phyloP scores from a whole-genome alignment of 441 rosid genomes.

The Erodium texanum region DNA sequence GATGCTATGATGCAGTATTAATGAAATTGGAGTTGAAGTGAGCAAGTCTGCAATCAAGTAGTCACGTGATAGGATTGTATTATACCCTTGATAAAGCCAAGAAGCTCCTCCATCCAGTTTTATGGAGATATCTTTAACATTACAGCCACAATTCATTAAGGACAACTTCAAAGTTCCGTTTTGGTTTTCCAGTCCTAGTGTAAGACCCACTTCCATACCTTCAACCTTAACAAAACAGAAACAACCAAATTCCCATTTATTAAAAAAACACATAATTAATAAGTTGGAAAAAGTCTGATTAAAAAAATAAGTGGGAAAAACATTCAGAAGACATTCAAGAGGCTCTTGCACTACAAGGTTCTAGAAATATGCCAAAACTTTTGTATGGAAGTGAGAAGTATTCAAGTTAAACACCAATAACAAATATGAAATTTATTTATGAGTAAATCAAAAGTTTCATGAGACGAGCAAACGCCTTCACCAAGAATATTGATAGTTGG shows the following conservation, averaged over 20 bases:
- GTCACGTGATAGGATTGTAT: constrained; percentile 16
- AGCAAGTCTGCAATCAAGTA: background rate
- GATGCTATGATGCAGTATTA: too few relatives aligned
- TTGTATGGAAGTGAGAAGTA: background rate
- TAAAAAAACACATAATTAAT: background rate
- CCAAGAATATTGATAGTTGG: background rate
- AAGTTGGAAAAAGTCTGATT: background rate
- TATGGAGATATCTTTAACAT: constrained; percentile 46
- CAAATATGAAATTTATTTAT: background rate
- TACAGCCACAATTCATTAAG: constrained; percentile 39
- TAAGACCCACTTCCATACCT: constrained; percentile 46
- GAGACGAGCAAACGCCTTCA: background rate
- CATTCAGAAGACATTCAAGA: background rate
- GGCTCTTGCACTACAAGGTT: background rate
- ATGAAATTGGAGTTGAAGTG: background rate
- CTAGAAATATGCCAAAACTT: background rate
- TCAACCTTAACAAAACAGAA: constrained; percentile 43
- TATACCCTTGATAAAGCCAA: constrained; percentile 80
- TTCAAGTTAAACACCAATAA: background rate
- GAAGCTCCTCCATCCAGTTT: constrained; percentile 70
- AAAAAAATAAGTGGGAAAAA: background rate
- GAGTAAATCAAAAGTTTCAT: background rate
- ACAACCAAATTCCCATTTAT: constrained; percentile 20
- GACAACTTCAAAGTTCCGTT: constrained; percentile 47
- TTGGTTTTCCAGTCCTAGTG: constrained; percentile 31